Evolutionary conservation across 441 rosid genomes (phyloP).

Genomic region (Cnidoscolus chayamansa): DNA sequence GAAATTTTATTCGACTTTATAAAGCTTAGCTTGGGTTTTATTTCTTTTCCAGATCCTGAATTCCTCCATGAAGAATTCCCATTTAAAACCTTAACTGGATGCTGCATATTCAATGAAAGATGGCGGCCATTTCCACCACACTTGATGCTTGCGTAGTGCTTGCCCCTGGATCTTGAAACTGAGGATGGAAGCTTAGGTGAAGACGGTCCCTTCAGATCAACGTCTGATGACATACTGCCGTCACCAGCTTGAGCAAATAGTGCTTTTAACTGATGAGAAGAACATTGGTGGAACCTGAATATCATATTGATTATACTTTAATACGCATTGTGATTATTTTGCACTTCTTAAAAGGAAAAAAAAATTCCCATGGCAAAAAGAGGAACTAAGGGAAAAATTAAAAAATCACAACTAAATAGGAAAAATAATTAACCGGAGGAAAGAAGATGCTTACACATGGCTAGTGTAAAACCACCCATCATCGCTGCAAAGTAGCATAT

Average conservation of each 20-base stretch:
- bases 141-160: conserved; percentile 38
- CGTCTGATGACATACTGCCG: conserved; percentile 22
- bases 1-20: too few relatives aligned
- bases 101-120: conserved; percentile 25
- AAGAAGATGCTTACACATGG: neutral
- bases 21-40: conserved; percentile 28
- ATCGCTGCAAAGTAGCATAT: neutral
- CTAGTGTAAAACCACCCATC: neutral
- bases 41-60: conserved; percentile 27
- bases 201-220: conserved; percentile 26
- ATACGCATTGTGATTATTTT: neutral
- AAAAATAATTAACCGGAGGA: neutral
- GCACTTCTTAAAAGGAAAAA: too few relatives aligned
- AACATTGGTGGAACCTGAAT: neutral
- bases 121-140: conserved; percentile 25
- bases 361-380: neutral
- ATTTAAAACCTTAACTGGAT: conserved; percentile 33
- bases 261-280: neutral
- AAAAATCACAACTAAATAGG: neutral
- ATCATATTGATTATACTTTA: neutral
- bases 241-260: conserved; percentile 34
- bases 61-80: conserved; percentile 23
- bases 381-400: neutral
- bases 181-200: conserved; percentile 48
- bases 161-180: conserved; percentile 63